Percentiles rank a stretch among this genome's conserved stretches.
phyloP scores from a whole-genome alignment of 2,329 filamentous ascomycete species.

The Knoxdaviesia capensis region DNA sequence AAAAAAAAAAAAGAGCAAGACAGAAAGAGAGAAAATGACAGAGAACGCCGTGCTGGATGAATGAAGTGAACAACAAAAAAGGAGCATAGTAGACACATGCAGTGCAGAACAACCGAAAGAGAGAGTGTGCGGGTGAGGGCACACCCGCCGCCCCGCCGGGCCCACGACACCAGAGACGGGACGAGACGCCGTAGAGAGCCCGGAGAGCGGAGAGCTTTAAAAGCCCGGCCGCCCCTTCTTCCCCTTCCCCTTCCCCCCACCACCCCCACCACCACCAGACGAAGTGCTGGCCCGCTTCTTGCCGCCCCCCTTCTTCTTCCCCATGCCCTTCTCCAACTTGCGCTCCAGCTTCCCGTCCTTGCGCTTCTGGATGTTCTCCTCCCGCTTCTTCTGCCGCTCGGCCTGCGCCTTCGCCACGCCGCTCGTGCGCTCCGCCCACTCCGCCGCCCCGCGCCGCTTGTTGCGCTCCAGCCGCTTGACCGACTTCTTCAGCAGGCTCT shows the following conservation, averaged over 20 bases:
- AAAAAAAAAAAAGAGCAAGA: no score
- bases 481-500: conserved; percentile 74
- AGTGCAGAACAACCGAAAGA: no score
- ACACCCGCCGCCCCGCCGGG: no score
- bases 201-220: no score
- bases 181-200: no score
- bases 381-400: conserved; percentile 62
- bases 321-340: conserved; percentile 23
- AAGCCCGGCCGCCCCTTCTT: conserved; percentile 5
- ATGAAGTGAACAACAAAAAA: no score
- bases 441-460: conserved; percentile 82
- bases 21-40: no score
- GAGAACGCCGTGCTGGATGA: no score
- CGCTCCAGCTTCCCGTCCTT: conserved; percentile 49
- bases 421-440: conserved; percentile 58
- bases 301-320: conserved; percentile 3
- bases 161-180: no score
- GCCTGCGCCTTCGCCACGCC: conserved; percentile 59
- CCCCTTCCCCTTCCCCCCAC: no score
- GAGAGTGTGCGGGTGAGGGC: no score
- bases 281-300: conserved; percentile 2
- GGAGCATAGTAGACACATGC: no score
- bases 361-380: conserved; percentile 56
- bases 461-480: conserved; percentile 78
- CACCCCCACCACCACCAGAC: not conserved